Evolutionary conservation across 306 rosid species (phyloP).

Genomic region (Trichosanthes truncata): DNA sequence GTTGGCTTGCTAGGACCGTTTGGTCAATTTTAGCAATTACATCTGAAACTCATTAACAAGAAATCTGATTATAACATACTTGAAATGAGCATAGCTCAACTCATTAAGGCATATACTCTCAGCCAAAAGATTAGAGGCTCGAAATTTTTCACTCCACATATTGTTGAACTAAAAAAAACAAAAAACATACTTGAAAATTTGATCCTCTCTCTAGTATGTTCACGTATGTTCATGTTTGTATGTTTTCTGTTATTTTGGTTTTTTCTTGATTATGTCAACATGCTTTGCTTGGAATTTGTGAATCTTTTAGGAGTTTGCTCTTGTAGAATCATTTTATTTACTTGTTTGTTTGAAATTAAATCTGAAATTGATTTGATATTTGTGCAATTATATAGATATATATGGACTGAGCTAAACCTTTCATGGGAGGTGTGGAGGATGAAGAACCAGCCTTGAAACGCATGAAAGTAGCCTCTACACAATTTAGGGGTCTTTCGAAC

Average conservation of each 20-base stretch:
- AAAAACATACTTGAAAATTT: not conserved
- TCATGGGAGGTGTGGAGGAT: conserved; percentile 99
- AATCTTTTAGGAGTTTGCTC: not conserved
- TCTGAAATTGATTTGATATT: not conserved
- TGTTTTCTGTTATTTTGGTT: not conserved
- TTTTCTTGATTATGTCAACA: not conserved
- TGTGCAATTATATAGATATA: conserved; percentile 27
- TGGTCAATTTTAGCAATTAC: not conserved
- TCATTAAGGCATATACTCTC: not conserved
- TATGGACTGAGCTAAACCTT: conserved; percentile 98
- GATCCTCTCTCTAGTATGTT: not conserved
- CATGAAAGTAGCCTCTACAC: conserved; percentile 64
- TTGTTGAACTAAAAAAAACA: no score
- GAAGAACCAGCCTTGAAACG: conserved; percentile 98
- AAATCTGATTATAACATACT: not conserved
- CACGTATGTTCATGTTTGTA: not conserved
- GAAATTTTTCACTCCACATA: no score
- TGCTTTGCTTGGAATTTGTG: not conserved
- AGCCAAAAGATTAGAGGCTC: not conserved
- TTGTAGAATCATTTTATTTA: not conserved
- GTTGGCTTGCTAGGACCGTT: not conserved
- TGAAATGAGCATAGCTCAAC: not conserved
- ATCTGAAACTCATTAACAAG: not conserved
- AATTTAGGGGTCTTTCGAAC: conserved; percentile 64
- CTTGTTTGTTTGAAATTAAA: not conserved